Evolutionary conservation across 2,329 filamentous ascomycete genomes (phyloP), one percentile per base, ranked within the genome.

Genomic region (Cladosporium sp.): DNA sequence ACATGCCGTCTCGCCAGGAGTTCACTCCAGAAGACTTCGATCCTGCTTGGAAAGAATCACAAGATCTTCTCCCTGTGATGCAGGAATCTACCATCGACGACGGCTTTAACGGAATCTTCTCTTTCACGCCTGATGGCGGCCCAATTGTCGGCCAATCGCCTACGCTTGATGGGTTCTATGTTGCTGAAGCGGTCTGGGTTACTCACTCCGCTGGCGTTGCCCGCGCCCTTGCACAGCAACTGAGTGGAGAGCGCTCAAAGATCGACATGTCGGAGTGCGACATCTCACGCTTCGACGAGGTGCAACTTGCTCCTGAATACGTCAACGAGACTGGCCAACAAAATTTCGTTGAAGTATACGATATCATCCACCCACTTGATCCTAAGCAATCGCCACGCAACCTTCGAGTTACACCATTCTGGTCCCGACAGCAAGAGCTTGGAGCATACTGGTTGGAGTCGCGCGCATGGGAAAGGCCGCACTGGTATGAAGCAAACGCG

Each of bases 161-260:
- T 6, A 78, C 77, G 14, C 70, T 87, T 0, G 81, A 86, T 47
- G 82, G 82, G 12, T 87, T 87, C 70, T 86, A 78, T 63, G 82
- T 87, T 1, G 84, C 84, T 0, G 84, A 87, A 64, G 84, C 84
- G 5, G 83, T 87, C 0, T 87, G 84, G 84, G 84, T 87, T 0
- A 87, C 84, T 17, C 84, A 87, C 63, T 86, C 84, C 0, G 84
- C 83, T 0, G 84, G 84, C 22, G 81, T 87, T 1, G 84, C 84
- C 8, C 79, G 82, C 25, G 83, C 84, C 0, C 67, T 87, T 1
- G 84, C 84, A 0, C 78, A 87, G 66, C 66, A 84, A 0, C 72
- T 87, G 25, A 86, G 84, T 0, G 76, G 75, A 0, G 84, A 84
- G 2, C 75, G 74, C 22, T 84, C 84, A 0, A 69, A 76, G 4